Percentiles rank a stretch among this genome's conserved stretches.
phyloP scores from a whole-genome alignment of 1,284 basidiomycete species.

The Ustilago loliicola region DNA sequence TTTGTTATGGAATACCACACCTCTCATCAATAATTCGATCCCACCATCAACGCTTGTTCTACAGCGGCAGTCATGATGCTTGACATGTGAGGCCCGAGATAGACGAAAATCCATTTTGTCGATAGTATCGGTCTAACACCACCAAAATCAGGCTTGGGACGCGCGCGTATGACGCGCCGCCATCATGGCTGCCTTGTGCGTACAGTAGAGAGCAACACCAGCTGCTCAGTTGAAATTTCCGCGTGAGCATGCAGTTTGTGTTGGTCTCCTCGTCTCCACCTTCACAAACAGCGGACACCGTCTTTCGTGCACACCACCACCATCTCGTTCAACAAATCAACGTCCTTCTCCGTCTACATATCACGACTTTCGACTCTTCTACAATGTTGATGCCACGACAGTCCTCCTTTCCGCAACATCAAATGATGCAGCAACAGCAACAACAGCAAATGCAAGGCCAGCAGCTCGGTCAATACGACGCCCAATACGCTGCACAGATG shows the following conservation, averaged over 20 bases:
- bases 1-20: slow-evolving; percentile 5
- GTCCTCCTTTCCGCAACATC: slow-evolving; percentile 34
- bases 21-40: background rate
- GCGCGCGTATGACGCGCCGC: slow-evolving; percentile 19
- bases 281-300: background rate
- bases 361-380: background rate
- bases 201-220: slow-evolving; percentile 21
- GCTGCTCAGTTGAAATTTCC: slow-evolving; percentile 10
- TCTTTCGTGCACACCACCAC: background rate
- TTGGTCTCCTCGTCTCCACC: slow-evolving; percentile 16
- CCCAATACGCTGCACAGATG: slow-evolving; percentile 19
- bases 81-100: too few relatives aligned
- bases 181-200: background rate
- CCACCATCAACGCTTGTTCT: background rate
- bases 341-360: too few relatives aligned
- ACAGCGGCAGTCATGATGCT: too few relatives aligned
- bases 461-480: slow-evolving; percentile 21
- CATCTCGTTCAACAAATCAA: too few relatives aligned
- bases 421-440: slow-evolving; percentile 19
- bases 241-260: slow-evolving; percentile 11
- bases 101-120: background rate
- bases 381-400: slow-evolving; percentile 38
- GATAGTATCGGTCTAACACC: slow-evolving; percentile 1
- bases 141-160: background rate
- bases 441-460: slow-evolving; percentile 7